Base-by-base conservation (phyloP, 2,329 filamentous ascomycete species). In the Venturiaceae sp. region DNA sequence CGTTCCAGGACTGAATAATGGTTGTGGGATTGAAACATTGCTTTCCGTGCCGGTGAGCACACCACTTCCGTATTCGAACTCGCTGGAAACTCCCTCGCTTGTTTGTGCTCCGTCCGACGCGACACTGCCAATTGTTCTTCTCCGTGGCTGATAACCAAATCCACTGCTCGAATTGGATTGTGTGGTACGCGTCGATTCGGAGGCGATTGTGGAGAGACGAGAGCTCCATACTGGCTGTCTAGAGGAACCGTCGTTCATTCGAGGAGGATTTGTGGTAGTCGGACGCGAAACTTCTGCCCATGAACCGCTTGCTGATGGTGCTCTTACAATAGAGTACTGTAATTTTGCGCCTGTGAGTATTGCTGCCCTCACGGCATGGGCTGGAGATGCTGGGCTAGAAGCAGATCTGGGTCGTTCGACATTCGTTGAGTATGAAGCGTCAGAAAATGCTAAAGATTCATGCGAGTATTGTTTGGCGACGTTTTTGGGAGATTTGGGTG, bases 361-460 rank as follows among this genome's bases (percentile, higher is more conserved):
- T 21, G 50, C 28, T 2, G 50, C 66, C 67, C 41, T 68, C 66
- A 62, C 67, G 32, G 30, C 34, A 36, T 23, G 32, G 16, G 52
- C 52, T 34, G 30, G n/a, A 23, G 32, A 30, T 16, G 58, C 52
- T 14, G 62, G 62, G 23, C 37, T 57, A n/a, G 61, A 56, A 3
- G 59, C n/a, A 19, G 60, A 61, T 53, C 47, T 53, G 19, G 62
- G 62, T 36, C 68, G 69, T 57, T 69, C 67, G 64, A 65, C 70
- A 26, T 57, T 52, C 30, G 26, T 28, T 9, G 50, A 65, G 57
- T 63, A 67, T 39, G 69, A 70, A 57, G 64, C 65, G 61, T 70
- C 68, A 63, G 70, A 72, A 62, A 64, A 70, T 54, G 69, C 64
- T 62, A 72, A 64, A 14, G 71, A 72, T 57, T 69, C 68, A 37